Evolutionary conservation across 352 stramenopile genomes (phyloP).

Genomic region (Globisporangium cederbergense): DNA sequence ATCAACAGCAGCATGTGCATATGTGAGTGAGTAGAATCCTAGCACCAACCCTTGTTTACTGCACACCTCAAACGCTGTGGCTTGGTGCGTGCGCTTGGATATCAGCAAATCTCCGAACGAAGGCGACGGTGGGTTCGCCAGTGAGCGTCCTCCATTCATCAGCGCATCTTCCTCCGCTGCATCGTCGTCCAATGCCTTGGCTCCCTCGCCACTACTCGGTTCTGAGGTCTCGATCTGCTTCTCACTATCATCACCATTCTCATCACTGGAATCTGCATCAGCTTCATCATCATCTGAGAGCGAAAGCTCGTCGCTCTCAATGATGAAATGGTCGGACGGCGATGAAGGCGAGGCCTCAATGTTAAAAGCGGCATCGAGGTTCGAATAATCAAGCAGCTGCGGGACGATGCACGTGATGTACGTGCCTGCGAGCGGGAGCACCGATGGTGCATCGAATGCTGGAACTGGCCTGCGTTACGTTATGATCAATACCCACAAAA

Average conservation of each 20-base stretch:
- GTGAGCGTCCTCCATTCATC: neutral
- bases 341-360: slow-evolving; percentile 29
- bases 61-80: slow-evolving; percentile 58
- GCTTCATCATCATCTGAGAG: slow-evolving; percentile 37
- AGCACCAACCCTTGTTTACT: neutral
- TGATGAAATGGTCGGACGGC: slow-evolving; percentile 43
- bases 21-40: neutral
- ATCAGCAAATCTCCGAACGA: slow-evolving; percentile 74
- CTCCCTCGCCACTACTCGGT: slow-evolving; percentile 27
- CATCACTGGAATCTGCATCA: slow-evolving; percentile 21
- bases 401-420: slow-evolving; percentile 77
- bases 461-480: slow-evolving; percentile 42
- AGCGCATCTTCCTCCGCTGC: neutral
- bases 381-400: slow-evolving; percentile 49
- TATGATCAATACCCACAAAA: neutral
- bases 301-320: slow-evolving; percentile 19
- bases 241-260: slow-evolving; percentile 25
- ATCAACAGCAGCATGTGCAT: neutral
- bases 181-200: neutral
- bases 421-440: slow-evolving; percentile 68
- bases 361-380: slow-evolving; percentile 37
- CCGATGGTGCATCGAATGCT: slow-evolving; percentile 38
- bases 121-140: slow-evolving; percentile 36
- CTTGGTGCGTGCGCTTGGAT: slow-evolving; percentile 42
- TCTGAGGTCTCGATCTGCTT: slow-evolving; percentile 1